Conservation (phyloP, 1,284 basidiomycete genomes). For the Cryptococcus sp. region DNA sequence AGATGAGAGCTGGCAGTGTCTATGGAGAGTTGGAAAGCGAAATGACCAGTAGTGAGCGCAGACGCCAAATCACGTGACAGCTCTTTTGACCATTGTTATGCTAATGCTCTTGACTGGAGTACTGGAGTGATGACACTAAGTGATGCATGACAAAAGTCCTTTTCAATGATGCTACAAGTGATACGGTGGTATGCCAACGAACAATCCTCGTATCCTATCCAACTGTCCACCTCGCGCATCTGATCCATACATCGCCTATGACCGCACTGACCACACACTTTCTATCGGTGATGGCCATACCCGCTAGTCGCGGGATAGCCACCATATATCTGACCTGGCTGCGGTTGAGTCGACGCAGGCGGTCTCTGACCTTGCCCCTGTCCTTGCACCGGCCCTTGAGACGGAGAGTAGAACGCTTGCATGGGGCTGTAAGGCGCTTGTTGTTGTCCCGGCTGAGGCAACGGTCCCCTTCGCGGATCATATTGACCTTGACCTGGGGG, state of each 20-base stretch:
- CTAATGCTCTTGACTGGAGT: no score
- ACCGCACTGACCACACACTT: not conserved
- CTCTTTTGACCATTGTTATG: not conserved
- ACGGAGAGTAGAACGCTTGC: not conserved
- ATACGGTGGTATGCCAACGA: not conserved
- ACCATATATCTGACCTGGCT: not conserved
- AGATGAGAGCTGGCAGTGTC: no score
- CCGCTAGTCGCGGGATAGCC: not conserved
- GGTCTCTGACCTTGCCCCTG: not conserved
- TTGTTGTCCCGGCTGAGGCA: not conserved
- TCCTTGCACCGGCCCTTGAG: not conserved
- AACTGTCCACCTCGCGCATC: not conserved
- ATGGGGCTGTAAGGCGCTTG: not conserved
- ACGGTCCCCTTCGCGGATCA: not conserved
- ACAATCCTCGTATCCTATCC: not conserved
- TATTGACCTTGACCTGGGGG: not conserved
- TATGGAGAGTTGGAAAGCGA: not conserved
- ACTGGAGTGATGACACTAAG: not conserved
- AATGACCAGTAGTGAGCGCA: not conserved
- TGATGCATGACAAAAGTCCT: not conserved
- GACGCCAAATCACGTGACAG: not conserved
- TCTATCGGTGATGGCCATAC: constrained; percentile 7
- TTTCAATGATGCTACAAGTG: not conserved
- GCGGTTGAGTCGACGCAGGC: not conserved
- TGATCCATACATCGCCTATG: not conserved